Conservation (phyloP, 208 protist species). For the Trypanosoma scelopori region DNA sequence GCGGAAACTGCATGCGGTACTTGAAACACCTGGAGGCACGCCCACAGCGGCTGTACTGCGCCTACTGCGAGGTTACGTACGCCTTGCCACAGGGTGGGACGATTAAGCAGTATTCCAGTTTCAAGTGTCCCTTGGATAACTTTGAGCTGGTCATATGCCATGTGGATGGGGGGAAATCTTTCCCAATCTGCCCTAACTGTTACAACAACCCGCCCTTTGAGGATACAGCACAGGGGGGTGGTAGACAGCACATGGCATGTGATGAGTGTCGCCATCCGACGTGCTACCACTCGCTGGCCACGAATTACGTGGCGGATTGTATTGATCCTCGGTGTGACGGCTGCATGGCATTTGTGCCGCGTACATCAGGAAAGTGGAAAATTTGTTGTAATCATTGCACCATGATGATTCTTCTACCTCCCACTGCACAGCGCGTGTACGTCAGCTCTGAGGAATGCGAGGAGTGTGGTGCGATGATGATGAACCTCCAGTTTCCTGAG, state of each 20-base stretch:
- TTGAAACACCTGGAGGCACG: conserved; percentile 83
- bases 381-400: conserved; percentile 86
- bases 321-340: conserved; percentile 68
- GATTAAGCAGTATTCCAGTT: conserved; percentile 86
- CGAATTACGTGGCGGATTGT: conserved; percentile 89
- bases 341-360: conserved; percentile 87
- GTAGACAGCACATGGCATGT: conserved; percentile 75
- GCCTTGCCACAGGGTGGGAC: conserved; percentile 80
- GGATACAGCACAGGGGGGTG: conserved; percentile 28
- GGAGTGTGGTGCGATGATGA: conserved; percentile 72
- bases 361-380: conserved; percentile 85
- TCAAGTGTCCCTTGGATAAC: conserved; percentile 91
- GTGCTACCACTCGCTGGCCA: conserved; percentile 85
- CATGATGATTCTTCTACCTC: conserved; percentile 89
- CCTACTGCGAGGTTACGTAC: conserved; percentile 93
- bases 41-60: conserved; percentile 92
- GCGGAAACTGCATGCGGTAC: conserved; percentile 93
- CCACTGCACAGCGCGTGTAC: conserved; percentile 75
- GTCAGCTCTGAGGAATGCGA: conserved; percentile 74
- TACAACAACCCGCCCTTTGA: conserved; percentile 95
- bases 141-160: conserved; percentile 93
- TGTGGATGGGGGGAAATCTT: conserved; percentile 86
- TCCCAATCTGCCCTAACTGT: conserved; percentile 93
- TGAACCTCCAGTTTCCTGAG: conserved; percentile 81
- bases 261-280: conserved; percentile 93